Evolutionary conservation across 2,329 filamentous ascomycete species (phyloP).

Genomic region (Aspergillus sp.): DNA sequence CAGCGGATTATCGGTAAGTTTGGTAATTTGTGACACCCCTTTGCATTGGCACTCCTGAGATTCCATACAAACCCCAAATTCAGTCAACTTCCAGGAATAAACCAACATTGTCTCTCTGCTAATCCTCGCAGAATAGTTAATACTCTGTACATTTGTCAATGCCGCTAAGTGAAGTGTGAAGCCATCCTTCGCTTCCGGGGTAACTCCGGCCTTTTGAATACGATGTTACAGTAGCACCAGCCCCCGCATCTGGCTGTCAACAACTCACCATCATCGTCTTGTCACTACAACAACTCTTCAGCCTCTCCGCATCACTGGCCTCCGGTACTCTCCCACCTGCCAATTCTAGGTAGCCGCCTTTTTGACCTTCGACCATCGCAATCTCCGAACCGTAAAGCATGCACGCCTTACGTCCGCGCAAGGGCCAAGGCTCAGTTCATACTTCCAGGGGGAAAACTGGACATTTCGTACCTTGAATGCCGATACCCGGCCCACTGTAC

Average conservation of each 20-base stretch:
- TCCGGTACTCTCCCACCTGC: not conserved
- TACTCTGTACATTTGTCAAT: too few species aligned
- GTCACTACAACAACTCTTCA: not conserved
- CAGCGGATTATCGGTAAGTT: not conserved
- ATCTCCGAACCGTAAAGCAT: not conserved
- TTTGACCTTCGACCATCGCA: not conserved
- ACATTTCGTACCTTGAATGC: not conserved
- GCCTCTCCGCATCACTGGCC: not conserved
- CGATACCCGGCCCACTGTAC: too few species aligned
- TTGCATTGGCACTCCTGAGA: not conserved
- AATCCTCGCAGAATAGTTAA: not conserved
- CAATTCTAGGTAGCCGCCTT: not conserved
- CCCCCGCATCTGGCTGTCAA: not conserved
- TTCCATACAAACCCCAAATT: not conserved
- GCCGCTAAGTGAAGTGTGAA: not conserved
- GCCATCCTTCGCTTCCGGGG: not conserved
- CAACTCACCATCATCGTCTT: too few species aligned
- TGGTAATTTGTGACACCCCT: too few species aligned
- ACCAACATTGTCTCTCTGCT: not conserved
- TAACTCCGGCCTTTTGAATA: not conserved
- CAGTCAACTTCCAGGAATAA: not conserved
- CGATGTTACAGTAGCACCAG: conserved; percentile 1
- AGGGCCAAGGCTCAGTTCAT: not conserved
- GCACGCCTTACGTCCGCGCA: not conserved
- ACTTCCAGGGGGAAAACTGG: not conserved